Evolutionary conservation across 352 stramenopile genomes (phyloP).

Genomic region (Elongisporangium anandrum): DNA sequence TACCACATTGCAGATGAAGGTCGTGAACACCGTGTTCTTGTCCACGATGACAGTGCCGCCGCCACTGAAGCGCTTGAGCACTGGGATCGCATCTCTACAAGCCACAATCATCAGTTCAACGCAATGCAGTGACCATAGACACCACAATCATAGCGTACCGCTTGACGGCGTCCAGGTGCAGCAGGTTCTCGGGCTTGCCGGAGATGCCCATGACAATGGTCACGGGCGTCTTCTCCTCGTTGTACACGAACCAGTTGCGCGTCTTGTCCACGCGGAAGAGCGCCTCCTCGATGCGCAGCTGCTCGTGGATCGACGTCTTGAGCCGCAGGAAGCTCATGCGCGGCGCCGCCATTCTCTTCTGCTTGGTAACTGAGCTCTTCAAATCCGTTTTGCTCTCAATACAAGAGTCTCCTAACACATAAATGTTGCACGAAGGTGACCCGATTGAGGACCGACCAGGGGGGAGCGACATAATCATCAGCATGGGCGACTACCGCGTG

Average conservation of each 20-base stretch:
- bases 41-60: conserved; percentile 97
- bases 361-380: conserved; percentile 1
- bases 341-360: conserved; percentile 31
- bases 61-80: conserved; percentile 95
- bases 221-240: conserved; percentile 55
- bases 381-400: too few species aligned
- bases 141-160: conserved; percentile 29
- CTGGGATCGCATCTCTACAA: conserved; percentile 66
- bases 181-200: conserved; percentile 89
- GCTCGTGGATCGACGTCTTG: conserved; percentile 63
- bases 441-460: too few species aligned
- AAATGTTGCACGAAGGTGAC: too few species aligned
- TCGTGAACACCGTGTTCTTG: conserved; percentile 89
- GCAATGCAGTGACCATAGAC: neutral
- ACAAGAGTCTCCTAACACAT: too few species aligned
- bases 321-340: conserved; percentile 69
- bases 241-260: conserved; percentile 83
- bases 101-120: neutral
- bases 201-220: conserved; percentile 95
- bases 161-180: conserved; percentile 84
- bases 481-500: conserved; percentile 65
- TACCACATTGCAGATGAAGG: conserved; percentile 87
- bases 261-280: conserved; percentile 87
- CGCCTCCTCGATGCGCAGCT: conserved; percentile 91
- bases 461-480: neutral